Evolutionary conservation across 345 rosid species (phyloP).

Genomic region (Cochlearia excelsa): DNA sequence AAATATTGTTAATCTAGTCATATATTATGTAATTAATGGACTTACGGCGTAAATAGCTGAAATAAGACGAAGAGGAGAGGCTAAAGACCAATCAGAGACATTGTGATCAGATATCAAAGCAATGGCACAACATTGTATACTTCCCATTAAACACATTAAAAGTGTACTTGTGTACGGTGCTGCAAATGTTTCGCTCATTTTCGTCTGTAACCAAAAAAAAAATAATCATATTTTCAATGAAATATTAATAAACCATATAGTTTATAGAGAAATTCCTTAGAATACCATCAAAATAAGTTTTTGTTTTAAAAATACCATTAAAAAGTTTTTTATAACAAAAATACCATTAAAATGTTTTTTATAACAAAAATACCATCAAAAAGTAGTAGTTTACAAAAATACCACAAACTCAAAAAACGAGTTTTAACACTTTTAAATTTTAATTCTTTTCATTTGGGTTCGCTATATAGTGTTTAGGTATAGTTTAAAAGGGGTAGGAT

Average conservation of each 20-base stretch:
- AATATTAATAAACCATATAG: background rate
- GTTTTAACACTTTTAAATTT: too few species aligned
- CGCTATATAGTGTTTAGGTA: too few species aligned
- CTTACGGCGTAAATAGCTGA: slow-evolving; percentile 70
- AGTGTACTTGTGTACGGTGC: slow-evolving; percentile 84
- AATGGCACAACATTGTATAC: slow-evolving; percentile 51
- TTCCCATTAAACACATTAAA: slow-evolving; percentile 69
- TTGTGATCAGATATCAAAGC: slow-evolving; percentile 43
- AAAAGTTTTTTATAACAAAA: too few species aligned
- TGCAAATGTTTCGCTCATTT: slow-evolving; percentile 55
- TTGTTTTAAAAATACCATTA: too few species aligned
- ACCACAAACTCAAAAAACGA: too few species aligned
- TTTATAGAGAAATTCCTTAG: background rate
- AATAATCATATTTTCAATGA: background rate
- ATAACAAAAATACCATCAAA: too few species aligned
- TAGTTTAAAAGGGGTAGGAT: too few species aligned
- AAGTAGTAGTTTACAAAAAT: too few species aligned
- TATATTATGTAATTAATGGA: slow-evolving; percentile 1
- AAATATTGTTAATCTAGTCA: too few species aligned
- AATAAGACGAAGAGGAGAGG: slow-evolving; percentile 47
- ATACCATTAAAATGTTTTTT: too few species aligned
- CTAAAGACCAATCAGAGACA: slow-evolving; percentile 60
- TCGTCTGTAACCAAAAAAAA: slow-evolving; percentile 43
- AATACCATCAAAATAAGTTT: too few species aligned
- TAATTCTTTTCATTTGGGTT: too few species aligned